Evolutionary conservation across 495 filamentous ascomycete species (phyloP).

Genomic region (Xylaria longipes): DNA sequence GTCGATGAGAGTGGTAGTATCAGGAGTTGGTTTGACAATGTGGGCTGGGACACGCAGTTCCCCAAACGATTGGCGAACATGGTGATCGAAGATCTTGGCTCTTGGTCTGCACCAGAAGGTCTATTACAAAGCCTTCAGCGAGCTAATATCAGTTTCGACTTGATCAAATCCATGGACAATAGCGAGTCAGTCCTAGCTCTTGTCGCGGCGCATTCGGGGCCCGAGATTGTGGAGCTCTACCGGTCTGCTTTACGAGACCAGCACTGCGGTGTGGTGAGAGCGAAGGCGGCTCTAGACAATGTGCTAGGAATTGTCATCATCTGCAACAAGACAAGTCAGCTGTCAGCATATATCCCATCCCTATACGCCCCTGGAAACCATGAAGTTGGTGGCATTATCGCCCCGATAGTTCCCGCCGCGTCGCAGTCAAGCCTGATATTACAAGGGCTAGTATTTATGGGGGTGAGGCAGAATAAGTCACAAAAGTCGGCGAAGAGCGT

Average conservation of each 20-base stretch:
- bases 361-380: slow-evolving; percentile 60
- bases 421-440: slow-evolving; percentile 72
- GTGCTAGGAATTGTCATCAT: slow-evolving; percentile 85
- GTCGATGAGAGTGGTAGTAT: slow-evolving; percentile 57
- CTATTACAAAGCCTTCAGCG: slow-evolving; percentile 72
- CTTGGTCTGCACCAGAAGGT: slow-evolving; percentile 77
- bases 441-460: slow-evolving; percentile 82
- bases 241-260: slow-evolving; percentile 75
- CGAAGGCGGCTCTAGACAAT: slow-evolving; percentile 70
- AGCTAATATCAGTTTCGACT: slow-evolving; percentile 73
- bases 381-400: slow-evolving; percentile 77
- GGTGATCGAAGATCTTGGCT: slow-evolving; percentile 66
- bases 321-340: slow-evolving; percentile 69
- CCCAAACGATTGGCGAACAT: slow-evolving; percentile 65
- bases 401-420: slow-evolving; percentile 74
- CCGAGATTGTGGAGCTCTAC: slow-evolving; percentile 85
- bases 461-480: slow-evolving; percentile 80
- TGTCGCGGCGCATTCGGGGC: slow-evolving; percentile 74
- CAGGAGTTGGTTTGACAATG: slow-evolving; percentile 60
- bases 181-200: slow-evolving; percentile 77
- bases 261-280: slow-evolving; percentile 82
- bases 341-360: slow-evolving; percentile 74
- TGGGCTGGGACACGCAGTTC: slow-evolving; percentile 56
- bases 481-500: slow-evolving; percentile 72
- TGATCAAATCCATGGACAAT: slow-evolving; percentile 81